phyloP scores from a whole-genome alignment of 2,329 filamentous ascomycete genomes.

The Penicillium sp. region DNA sequence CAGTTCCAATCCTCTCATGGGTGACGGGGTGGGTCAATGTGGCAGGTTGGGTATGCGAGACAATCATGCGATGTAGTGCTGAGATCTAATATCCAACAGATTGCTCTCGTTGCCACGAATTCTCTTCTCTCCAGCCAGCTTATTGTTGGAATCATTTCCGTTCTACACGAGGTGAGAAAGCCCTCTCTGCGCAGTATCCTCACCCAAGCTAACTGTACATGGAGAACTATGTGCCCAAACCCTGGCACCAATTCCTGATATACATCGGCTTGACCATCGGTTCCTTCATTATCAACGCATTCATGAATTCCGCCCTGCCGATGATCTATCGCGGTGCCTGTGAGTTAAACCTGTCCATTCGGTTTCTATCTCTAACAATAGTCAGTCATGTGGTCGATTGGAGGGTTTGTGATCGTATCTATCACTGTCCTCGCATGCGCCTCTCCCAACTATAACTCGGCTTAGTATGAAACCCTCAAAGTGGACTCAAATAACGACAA shows the following conservation, averaged over 20 bases:
- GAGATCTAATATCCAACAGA: constrained; percentile 25
- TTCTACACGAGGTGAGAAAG: constrained; percentile 51
- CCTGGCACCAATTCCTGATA: constrained; percentile 70
- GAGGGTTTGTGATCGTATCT: constrained; percentile 64
- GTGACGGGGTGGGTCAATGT: constrained; percentile 67
- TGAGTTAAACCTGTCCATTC: constrained; percentile 9
- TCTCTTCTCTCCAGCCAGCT: constrained; percentile 64
- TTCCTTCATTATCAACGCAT: constrained; percentile 63
- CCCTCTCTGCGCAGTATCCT: background rate
- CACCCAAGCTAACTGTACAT: background rate
- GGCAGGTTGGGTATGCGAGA: constrained; percentile 58
- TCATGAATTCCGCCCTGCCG: constrained; percentile 59
- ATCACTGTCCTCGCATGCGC: constrained; percentile 65
- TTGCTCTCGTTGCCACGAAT: constrained; percentile 62
- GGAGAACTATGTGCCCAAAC: constrained; percentile 50
- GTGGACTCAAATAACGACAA: background rate
- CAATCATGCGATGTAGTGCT: background rate
- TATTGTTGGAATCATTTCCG: constrained; percentile 60
- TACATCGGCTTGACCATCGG: constrained; percentile 61
- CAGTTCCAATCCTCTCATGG: constrained; percentile 61
- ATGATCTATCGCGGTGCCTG: constrained; percentile 63
- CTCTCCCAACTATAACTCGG: constrained; percentile 61
- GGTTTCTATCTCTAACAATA: constrained; percentile 1
- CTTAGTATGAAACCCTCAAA: constrained; percentile 42
- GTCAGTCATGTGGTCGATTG: constrained; percentile 62